Evolutionary conservation across 176 grass and related monocot species (phyloP), one percentile per base, ranked within the genome.

Genomic region (Microstegium vimineum): DNA sequence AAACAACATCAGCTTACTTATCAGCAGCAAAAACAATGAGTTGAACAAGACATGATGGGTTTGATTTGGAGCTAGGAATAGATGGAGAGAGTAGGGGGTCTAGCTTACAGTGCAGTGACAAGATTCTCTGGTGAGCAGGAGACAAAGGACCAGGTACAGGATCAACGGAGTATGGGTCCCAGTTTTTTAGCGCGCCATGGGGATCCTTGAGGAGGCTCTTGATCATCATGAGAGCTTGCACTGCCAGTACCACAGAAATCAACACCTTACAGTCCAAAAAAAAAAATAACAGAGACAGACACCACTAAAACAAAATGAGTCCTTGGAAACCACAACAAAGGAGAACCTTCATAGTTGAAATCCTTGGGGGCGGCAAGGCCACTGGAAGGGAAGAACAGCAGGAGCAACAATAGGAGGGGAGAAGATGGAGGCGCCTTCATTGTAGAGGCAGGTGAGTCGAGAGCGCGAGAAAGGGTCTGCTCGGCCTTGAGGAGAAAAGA

Each of bases 121-220:
- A 77, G 63, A 74, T 69, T 82, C 30, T 90, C 84, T 4, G 76
- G 25, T 4, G 93, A 99, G 79, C 96, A 95, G 26, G 82, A 83
- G 77, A 98, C 69, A 70, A 87, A 90, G 80, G 85, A 60, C 90
- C 91, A 98, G 82, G 59, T 88, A 82, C 93, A 98, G 80, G 93
- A 82, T 95, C 89, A 14, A 90, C 93, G 17, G 89, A 94, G 86
- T 78, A 26, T 69, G 61, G 46, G 57, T 95, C 93, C 93, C 93
- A 99, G 80, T 77, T 93, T 70, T 87, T 86, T 71, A 95, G 75
- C 73, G 70, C 87, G 31, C 87, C 87, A 51, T 81, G n/a, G 83
- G 25, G 93, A 35, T 93, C 96, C 65, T 83, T 95, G 47, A 99
- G 82, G 25, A 82, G 89, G 75, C 62, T 86, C 71, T 95, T 99